Evolutionary conservation across 257 asterid species (phyloP).

Genomic region (Penstemon eatonii): DNA sequence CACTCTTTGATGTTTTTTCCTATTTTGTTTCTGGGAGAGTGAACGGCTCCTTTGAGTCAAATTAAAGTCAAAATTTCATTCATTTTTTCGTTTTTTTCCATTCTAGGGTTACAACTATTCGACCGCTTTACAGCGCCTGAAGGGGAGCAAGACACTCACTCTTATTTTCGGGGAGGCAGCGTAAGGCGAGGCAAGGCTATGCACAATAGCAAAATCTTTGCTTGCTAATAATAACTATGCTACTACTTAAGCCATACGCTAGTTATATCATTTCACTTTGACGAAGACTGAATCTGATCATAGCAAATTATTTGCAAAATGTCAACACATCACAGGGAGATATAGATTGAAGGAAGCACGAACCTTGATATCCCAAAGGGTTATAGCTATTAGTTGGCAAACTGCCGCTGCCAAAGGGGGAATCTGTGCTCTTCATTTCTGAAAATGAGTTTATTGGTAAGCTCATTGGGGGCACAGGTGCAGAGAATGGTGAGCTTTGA

Average conservation of each 20-base stretch:
- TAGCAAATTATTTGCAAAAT: neutral
- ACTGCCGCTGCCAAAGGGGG: slow-evolving; percentile 38
- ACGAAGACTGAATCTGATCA: slow-evolving; percentile 17
- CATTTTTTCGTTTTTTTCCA: too few species aligned
- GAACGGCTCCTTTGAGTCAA: too few species aligned
- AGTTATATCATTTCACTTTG: neutral
- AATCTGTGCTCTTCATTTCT: slow-evolving; percentile 44
- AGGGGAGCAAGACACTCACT: too few species aligned
- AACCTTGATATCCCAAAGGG: slow-evolving; percentile 53
- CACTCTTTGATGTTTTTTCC: too few species aligned
- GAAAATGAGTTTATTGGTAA: slow-evolving; percentile 41
- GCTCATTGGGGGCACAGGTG: slow-evolving; percentile 43
- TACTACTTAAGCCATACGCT: neutral
- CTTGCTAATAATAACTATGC: too few species aligned
- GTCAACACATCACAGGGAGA: slow-evolving; percentile 14
- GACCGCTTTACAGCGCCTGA: too few species aligned
- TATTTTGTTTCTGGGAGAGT: too few species aligned
- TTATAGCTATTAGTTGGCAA: slow-evolving; percentile 41
- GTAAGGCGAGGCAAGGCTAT: too few species aligned
- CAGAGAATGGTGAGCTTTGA: slow-evolving; percentile 60
- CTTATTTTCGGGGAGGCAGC: too few species aligned
- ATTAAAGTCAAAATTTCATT: too few species aligned
- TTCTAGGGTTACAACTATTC: too few species aligned
- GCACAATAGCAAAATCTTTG: too few species aligned
- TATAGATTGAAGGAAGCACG: slow-evolving; percentile 23